A percentile compares a stretch with the other conserved stretches of the same genome.
phyloP scores from a whole-genome alignment of 2,329 filamentous ascomycete species.

The Thermothelomyces thermophilus region DNA sequence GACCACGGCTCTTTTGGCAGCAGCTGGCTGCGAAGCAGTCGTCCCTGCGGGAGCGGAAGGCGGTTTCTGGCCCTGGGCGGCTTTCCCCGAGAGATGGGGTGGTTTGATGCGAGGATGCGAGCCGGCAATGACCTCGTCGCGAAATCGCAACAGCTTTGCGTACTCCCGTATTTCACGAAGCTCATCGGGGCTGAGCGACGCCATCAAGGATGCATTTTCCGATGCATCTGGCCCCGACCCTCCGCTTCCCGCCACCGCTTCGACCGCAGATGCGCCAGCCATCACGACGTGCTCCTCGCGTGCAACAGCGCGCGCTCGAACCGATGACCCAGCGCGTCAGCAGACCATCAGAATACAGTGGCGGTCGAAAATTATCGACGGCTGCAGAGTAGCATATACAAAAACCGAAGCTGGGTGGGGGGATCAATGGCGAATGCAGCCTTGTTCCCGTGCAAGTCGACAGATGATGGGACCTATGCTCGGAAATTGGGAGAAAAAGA shows the following conservation, averaged over 20 bases:
- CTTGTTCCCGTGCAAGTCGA: not conserved
- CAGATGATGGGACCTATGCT: not conserved
- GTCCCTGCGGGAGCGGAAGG: slow-evolving; percentile 4
- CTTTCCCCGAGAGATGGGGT: slow-evolving; percentile 33
- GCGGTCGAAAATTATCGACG: not conserved
- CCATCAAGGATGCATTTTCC: slow-evolving; percentile 7
- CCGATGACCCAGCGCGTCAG: slow-evolving; percentile 9
- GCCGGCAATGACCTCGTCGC: slow-evolving; percentile 74
- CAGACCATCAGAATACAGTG: slow-evolving; percentile 4
- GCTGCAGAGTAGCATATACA: not conserved
- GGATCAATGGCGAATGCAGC: not conserved
- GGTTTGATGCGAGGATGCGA: slow-evolving; percentile 60
- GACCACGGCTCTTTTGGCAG: slow-evolving; percentile 13
- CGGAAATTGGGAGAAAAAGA: not conserved
- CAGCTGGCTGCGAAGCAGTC: slow-evolving; percentile 5
- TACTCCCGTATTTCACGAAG: slow-evolving; percentile 60
- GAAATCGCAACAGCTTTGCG: slow-evolving; percentile 72
- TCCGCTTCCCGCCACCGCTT: slow-evolving; percentile 9
- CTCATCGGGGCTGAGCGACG: slow-evolving; percentile 39
- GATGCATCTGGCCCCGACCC: slow-evolving; percentile 1
- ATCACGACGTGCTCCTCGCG: slow-evolving; percentile 11
- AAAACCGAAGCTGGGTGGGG: not conserved
- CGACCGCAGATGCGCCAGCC: slow-evolving; percentile 16
- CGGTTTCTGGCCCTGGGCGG: slow-evolving; percentile 8
- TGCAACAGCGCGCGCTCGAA: slow-evolving; percentile 3